Evolutionary conservation across 768 basidiomycete genomes (phyloP), one percentile per base, ranked within the genome.

Genomic region (Obba rivulosa): DNA sequence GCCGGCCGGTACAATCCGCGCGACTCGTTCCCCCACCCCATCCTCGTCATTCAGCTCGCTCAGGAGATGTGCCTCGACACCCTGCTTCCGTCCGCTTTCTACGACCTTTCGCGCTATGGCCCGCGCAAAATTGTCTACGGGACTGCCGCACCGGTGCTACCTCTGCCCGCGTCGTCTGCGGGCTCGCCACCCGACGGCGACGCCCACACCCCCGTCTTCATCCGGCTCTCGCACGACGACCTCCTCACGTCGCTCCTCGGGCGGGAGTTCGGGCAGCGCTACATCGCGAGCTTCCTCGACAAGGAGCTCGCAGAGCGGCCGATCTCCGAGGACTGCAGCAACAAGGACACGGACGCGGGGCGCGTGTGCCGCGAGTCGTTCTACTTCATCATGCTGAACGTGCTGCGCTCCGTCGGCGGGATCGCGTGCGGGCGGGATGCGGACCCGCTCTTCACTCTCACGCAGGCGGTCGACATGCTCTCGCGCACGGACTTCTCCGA

Each of bases 381-480:
- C 65, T 84, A 87, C 65, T 85, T 81, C 62, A 79, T 89, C 67
- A 78, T 78, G 70, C 75, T 88, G 49, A 87, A 88, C 62, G 68
- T 83, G 24, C 66, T 87, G 36, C 79, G 86, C 48, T 76, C 80
- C 18, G 76, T 88, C 38, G 80, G 83, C 0, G 87, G 87, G 0
- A 81, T 88, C 49, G 77, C 85, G 1, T 73, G 71, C 46, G 86
- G 86, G 41, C 73, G 87, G 21, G 85, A 88, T 57, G 85, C 81
- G 3, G 87, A 89, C 58, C 81, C 84, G 44, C 64, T 89, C 20
- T 85, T 74, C 58, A 84, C 85, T 48, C 75, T 89, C 38, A 57
- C 69, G 3, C 86, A 87, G 64, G 80, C 81, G 14, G 69, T 73
- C 46, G 85, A 85, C 57, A 87, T 88, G 87, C 69, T 88, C 39